These are phyloP conservation scores for Sporormia fimetaria DNA, from an alignment of 495 filamentous ascomycete genomes.

Conservation along the genomic window DNA sequence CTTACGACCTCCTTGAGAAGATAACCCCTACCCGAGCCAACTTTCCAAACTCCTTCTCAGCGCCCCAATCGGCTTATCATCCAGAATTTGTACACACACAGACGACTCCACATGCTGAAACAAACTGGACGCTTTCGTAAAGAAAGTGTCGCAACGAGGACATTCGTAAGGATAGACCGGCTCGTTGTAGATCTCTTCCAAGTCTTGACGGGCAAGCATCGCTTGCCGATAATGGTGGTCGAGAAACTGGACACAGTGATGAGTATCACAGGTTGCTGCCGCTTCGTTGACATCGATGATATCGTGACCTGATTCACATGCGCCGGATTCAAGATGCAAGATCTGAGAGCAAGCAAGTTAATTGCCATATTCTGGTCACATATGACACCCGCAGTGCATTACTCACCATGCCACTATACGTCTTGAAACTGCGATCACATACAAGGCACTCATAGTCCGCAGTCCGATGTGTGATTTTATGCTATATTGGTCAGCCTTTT, in stretches of 20 bases:
- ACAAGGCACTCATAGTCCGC: slow-evolving; percentile 1
- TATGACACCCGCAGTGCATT: background rate
- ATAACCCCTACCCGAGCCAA: too few species aligned
- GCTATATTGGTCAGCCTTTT: background rate
- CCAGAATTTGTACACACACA: slow-evolving; percentile 1
- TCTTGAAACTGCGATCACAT: slow-evolving; percentile 2
- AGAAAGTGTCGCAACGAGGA: slow-evolving; percentile 1
- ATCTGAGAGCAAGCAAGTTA: background rate
- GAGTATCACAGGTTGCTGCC: background rate
- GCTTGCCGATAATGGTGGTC: background rate
- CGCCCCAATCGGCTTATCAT: background rate
- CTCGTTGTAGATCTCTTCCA: background rate
- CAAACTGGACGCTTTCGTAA: slow-evolving; percentile 8
- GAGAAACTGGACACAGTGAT: background rate
- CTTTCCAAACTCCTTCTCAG: too few species aligned
- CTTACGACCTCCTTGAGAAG: too few species aligned
- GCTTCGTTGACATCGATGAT: slow-evolving; percentile 2
- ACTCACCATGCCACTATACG: slow-evolving; percentile 7
- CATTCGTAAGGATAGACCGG: slow-evolving; percentile 2
- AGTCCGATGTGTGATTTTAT: slow-evolving; percentile 1
- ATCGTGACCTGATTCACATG: slow-evolving; percentile 1
- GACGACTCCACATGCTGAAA: slow-evolving; percentile 12
- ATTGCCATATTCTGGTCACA: background rate
- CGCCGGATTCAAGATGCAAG: slow-evolving; percentile 6
- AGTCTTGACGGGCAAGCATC: background rate